Conservation (phyloP, 2,329 filamentous ascomycete species). For the Cladosporium sp. region DNA sequence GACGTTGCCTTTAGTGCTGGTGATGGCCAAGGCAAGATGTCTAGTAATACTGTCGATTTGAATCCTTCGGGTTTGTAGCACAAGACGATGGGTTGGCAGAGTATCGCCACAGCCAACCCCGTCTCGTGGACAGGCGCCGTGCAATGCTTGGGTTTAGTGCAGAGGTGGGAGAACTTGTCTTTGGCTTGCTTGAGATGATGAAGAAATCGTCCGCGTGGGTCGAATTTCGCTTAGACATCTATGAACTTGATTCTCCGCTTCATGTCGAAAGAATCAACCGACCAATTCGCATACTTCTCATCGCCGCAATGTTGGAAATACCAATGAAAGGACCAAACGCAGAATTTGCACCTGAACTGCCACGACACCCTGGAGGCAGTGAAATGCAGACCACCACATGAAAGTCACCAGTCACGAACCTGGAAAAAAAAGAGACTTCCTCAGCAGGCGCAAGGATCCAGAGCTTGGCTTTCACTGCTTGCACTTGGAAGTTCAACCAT, state of each 20-base stretch:
- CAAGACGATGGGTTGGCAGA: not conserved
- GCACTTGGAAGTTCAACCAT: not conserved
- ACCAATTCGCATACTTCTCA: not conserved
- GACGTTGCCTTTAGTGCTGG: not conserved
- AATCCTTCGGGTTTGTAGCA: not conserved
- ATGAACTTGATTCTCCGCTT: not conserved
- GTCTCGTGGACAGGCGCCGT: not conserved
- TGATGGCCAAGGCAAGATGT: not conserved
- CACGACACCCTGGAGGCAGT: not conserved
- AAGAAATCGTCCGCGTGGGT: not conserved
- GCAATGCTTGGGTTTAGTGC: not conserved
- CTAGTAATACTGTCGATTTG: not conserved
- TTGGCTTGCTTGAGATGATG: not conserved
- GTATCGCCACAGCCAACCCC: not conserved
- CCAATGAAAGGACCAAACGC: no score
- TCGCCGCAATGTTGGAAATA: no score
- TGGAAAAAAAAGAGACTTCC: not conserved
- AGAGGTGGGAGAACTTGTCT: not conserved
- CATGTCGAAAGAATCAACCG: not conserved
- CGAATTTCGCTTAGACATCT: not conserved
- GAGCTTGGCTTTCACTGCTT: not conserved
- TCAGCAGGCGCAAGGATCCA: not conserved
- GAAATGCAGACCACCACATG: not conserved
- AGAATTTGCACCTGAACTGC: no score
- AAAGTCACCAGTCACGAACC: not conserved